phyloP scores from a whole-genome alignment of 2,329 filamentous ascomycete species.

The Ascochyta rabiei region DNA sequence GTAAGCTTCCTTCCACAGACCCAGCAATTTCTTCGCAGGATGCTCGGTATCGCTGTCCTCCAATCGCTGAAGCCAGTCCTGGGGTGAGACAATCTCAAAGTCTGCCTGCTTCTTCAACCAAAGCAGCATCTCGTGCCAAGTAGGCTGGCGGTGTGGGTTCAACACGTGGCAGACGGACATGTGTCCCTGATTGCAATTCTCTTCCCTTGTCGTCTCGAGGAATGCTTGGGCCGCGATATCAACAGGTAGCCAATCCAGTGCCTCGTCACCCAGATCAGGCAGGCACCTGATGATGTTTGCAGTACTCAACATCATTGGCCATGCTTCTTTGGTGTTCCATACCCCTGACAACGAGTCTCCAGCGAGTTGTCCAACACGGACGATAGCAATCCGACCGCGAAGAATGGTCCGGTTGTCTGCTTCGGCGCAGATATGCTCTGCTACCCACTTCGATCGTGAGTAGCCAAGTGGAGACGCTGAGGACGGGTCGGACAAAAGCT shows the following conservation, averaged over 20 bases:
- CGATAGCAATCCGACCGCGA: slow-evolving; percentile 33
- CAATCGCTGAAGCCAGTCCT: slow-evolving; percentile 53
- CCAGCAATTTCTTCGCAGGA: slow-evolving; percentile 56
- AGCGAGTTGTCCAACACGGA: slow-evolving; percentile 53
- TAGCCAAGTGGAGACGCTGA: slow-evolving; percentile 60
- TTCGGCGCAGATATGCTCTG: slow-evolving; percentile 59
- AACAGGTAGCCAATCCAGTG: slow-evolving; percentile 44
- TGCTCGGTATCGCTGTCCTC: slow-evolving; percentile 46
- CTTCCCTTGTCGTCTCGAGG: slow-evolving; percentile 41
- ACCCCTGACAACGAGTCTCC: slow-evolving; percentile 36
- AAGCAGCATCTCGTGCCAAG: slow-evolving; percentile 55
- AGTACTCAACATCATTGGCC: slow-evolving; percentile 47
- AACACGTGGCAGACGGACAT: slow-evolving; percentile 56
- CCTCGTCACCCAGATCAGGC: slow-evolving; percentile 36
- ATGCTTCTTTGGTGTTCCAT: slow-evolving; percentile 43
- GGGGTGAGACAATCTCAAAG: slow-evolving; percentile 51
- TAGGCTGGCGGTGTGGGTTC: slow-evolving; percentile 53
- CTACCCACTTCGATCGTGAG: slow-evolving; percentile 62
- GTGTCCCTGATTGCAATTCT: slow-evolving; percentile 1
- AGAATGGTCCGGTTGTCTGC: slow-evolving; percentile 45
- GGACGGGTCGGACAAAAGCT: slow-evolving; percentile 48
- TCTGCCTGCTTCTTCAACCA: slow-evolving; percentile 50
- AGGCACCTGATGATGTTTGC: slow-evolving; percentile 35
- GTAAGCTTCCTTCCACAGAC: slow-evolving; percentile 58
- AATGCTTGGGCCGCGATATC: slow-evolving; percentile 57